Conservation (phyloP, 2,329 filamentous ascomycete genomes). For the Lachnellula hyalina region DNA sequence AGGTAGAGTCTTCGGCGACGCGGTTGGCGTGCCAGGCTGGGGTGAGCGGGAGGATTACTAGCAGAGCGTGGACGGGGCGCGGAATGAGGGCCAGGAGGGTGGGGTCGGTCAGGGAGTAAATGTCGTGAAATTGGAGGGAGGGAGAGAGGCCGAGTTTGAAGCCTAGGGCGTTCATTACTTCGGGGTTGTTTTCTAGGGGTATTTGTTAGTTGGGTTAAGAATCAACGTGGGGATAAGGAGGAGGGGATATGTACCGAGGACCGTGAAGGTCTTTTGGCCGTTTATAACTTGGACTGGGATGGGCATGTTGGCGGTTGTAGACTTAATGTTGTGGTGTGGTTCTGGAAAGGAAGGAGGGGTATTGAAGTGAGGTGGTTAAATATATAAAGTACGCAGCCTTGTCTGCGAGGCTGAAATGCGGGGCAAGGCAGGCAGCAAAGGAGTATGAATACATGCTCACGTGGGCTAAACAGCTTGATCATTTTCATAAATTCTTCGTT, state of each 20-base stretch:
- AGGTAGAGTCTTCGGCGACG: constrained; percentile 63
- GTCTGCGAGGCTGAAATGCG: constrained; percentile 2
- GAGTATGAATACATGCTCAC: not conserved
- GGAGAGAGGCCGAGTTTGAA: constrained; percentile 76
- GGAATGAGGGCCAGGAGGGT: constrained; percentile 85
- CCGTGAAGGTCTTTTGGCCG: constrained; percentile 23
- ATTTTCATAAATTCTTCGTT: too few relatives aligned
- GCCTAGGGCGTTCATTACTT: constrained; percentile 79
- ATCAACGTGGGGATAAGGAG: not conserved
- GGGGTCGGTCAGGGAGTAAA: constrained; percentile 85
- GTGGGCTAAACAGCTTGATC: not conserved
- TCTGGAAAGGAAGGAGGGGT: not conserved
- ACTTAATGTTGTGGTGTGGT: not conserved
- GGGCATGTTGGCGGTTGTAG: constrained; percentile 15
- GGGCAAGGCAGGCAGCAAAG: constrained; percentile 1
- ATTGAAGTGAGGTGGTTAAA: not conserved
- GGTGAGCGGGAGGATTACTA: constrained; percentile 89
- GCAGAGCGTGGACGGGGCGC: constrained; percentile 79
- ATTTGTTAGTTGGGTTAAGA: not conserved
- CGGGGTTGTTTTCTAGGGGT: constrained; percentile 66
- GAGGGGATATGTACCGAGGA: constrained; percentile 16
- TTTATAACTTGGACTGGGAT: constrained; percentile 14
- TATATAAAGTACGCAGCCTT: not conserved
- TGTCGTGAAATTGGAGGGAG: constrained; percentile 80
- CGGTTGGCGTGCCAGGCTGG: constrained; percentile 76